Conservation (phyloP, 805 yeast species). For the Cyberlindnera xylosilytica region DNA sequence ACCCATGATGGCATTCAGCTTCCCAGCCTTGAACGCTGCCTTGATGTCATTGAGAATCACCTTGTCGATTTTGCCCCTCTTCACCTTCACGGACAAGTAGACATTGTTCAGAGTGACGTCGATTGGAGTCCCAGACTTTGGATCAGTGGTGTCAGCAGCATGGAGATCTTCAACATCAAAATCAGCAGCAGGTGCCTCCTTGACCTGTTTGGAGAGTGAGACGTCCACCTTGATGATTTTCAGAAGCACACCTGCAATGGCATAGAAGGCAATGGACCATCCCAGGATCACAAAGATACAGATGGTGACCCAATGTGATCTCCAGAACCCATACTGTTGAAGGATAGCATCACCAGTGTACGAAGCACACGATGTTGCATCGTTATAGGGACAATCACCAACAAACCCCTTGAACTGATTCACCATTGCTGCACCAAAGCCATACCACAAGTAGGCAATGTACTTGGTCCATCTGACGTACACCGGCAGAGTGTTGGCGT, state of each 20-base stretch:
- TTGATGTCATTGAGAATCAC: slow-evolving; percentile 20
- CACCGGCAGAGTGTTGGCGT: slow-evolving; percentile 71
- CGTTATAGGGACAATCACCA: slow-evolving; percentile 52
- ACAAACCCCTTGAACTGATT: slow-evolving; percentile 61
- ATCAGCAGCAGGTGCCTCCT: slow-evolving; percentile 1
- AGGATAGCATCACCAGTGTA: slow-evolving; percentile 56
- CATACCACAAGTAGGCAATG: slow-evolving; percentile 74
- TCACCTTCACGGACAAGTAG: slow-evolving; percentile 17
- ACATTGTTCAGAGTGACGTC: slow-evolving; percentile 17
- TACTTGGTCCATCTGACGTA: slow-evolving; percentile 85
- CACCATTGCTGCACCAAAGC: slow-evolving; percentile 63
- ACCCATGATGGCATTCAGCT: slow-evolving; percentile 73
- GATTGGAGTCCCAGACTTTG: slow-evolving; percentile 10
- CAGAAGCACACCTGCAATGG: slow-evolving; percentile 47
- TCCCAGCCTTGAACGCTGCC: slow-evolving; percentile 30
- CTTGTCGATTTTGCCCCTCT: slow-evolving; percentile 12
- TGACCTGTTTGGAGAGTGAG: slow-evolving; percentile 23
- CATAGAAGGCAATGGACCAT: slow-evolving; percentile 54
- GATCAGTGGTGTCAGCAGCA: background rate
- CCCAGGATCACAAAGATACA: slow-evolving; percentile 61
- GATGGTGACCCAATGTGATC: slow-evolving; percentile 55
- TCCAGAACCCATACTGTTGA: slow-evolving; percentile 54
- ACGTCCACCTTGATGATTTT: slow-evolving; percentile 37
- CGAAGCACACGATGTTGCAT: slow-evolving; percentile 36
- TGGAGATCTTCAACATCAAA: background rate